Evolutionary conservation across 768 basidiomycete species (phyloP), one percentile per base, ranked within the genome.

Genomic region (Sporobolomyces phaffii): DNA sequence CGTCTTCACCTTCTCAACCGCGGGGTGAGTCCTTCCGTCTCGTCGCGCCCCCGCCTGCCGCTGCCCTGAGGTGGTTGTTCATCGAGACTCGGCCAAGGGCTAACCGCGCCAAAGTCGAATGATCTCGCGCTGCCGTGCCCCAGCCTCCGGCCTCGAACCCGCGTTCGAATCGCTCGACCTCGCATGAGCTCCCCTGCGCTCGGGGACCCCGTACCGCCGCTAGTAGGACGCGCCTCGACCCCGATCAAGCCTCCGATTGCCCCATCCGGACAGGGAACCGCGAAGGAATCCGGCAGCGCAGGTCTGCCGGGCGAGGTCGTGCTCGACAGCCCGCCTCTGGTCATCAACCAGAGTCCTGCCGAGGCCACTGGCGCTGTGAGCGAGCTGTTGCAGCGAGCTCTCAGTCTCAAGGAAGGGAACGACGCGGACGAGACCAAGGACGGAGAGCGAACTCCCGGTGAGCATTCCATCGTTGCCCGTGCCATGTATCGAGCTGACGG

Each of bases 341-440:
- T 15, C 50, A 18, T 4, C 33, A 41, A 41, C 24, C 24, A 8
- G 48, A 28, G 24, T 26, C 29, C 48, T 28, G n/a, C 48, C 24
- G 48, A 29, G 13, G 26, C 5, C 14, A 26, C n/a, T 10, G 29
- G 48, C n/a, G 34, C 28, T 10, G 43, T 58, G 2, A 34, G 29
- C 33, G 56, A 58, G 41, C 43, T 58, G 18, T 47, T 58, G 17
- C 56, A 58, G 29, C n/a, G 31, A n/a, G 56, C 56, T 44, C 56
- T 58, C 41, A 58, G 29, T 14, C 43, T 58, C 28, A 45, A 58
- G 31, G 56, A 58, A n/a, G 54, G 54, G 3, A n/a, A 28, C 18
- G 38, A 43, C 2, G 10, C 14, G 43, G 56, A 44, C 26, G 56
- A 58, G 56, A 28, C 20, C 6, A 58, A 38, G 17, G 56, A 58